Evolutionary conservation across 2,329 filamentous ascomycete genomes (phyloP), one percentile per base, ranked within the genome.

Genomic region (Stagonosporopsis cucurbitacearum): DNA sequence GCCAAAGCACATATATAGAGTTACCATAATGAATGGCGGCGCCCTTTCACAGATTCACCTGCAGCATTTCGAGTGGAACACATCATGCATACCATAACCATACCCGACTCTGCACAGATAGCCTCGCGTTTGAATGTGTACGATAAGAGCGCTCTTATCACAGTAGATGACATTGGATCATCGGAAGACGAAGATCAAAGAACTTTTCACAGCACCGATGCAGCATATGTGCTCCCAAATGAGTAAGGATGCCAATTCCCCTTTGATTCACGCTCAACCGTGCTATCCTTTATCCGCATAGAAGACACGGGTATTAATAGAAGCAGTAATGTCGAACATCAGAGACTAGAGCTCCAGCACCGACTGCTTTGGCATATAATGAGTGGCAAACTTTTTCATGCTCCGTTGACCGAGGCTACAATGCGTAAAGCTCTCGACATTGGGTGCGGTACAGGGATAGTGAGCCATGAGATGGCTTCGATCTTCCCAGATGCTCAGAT

Each of bases 281-380:
- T 3, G 12, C 9, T 6, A 3, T 30, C 26, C 26, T 7, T 30
- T 7, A 7, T 6, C 9, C 23, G 3, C 39, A 15, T 4, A 3
- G n/a, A 6, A 32, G 3, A 15, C 13, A 26, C 30, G 7, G 30
- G 30, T 13, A 23, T 12, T 50, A n/a, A 50, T 8, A 19, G 1
- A 2, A 28, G 5, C 23, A 62, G 59, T 32, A 57, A 54, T n/a
- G 30, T 43, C 37, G 65, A 69, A 50, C 65, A 68, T 33, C 36
- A 60, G 20, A 55, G 66, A 26, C 58, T 70, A n/a, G 62, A 69
- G 37, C 20, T 48, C 1, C 67, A 70, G 36, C 42, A 55, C 17
- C 35, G 42, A 25, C 42, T 43, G 9, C 45, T 64, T 17, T 32
- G 52, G 5, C 56, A 45, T 2, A 42, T 64, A 30, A 66, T 66